Evolutionary conservation across 345 rosid species (phyloP), one percentile per base, ranked within the genome.

Genomic region (Cardamine resedifolia): DNA sequence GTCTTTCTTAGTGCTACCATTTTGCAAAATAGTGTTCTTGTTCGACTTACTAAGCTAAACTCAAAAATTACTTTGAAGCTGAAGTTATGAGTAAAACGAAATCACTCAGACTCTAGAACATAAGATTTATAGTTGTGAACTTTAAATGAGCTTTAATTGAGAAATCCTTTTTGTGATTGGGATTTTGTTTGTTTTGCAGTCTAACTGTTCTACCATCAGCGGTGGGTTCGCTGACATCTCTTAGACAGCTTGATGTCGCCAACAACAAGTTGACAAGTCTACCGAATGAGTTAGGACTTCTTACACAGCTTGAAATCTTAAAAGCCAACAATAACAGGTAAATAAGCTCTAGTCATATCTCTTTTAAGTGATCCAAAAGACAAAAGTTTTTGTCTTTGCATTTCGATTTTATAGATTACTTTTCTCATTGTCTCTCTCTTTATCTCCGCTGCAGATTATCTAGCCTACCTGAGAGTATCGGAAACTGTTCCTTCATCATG

Each of bases 271-370:
- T 91, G 82, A 83, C 81, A 67, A 65, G 81, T 81, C 82, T 94
- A 53, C 98, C 97, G 0, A 34, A 50, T 64, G 97, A 91, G 80
- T 72, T 91, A 52, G 86, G 92, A 53, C 76, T 79, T 77, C 85
- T 89, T 44, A 73, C 80, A 68, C 81, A 75, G 80, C 92, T 94
- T 14, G 98, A 91, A 83, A 81, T 94, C 75, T 78, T 94, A 58
- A 87, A 81, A 77, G 89, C 84, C 67, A 83, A 83, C 72, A 87
- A 85, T 78, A 94, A 94, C 79, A 87, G 97, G 98, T 80, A 83
- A 43, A 43, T 6, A 50, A 20, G 21, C 27, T 64, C 27, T 3
- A 24, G 31, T 23, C 19, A 3, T 26, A n/a, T 26, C 55, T 56
- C n/a, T n/a, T 10, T 66, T 6, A 67, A 49, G 5, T 52, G 51